phyloP scores from a whole-genome alignment of 192 early-diverging fungal genomes.

The Glomus cerebriforme region DNA sequence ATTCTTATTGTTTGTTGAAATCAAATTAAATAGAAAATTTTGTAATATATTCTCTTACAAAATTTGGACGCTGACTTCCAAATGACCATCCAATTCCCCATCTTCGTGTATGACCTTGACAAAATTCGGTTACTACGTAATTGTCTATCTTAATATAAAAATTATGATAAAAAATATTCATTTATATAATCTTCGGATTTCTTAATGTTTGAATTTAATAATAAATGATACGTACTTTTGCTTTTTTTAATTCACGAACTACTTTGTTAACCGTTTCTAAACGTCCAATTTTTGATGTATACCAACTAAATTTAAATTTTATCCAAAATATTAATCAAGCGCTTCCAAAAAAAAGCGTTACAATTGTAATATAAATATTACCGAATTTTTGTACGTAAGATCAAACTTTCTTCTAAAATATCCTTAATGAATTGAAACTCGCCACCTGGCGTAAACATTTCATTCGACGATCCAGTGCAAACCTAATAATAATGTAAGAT shows the following conservation, averaged over 20 bases:
- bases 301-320: conserved; percentile 59
- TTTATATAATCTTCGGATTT: not conserved
- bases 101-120: conserved; percentile 53
- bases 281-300: conserved; percentile 76
- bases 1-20: too few species aligned
- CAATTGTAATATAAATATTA: not conserved
- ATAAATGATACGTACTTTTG: conserved; percentile 37
- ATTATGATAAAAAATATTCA: not conserved
- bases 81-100: conserved; percentile 66
- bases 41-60: conserved; percentile 16
- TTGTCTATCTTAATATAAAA: conserved; percentile 47
- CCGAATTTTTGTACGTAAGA: conserved; percentile 41
- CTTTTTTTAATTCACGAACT: conserved; percentile 42
- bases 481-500: conserved; percentile 31
- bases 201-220: not conserved
- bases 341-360: too few species aligned
- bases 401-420: conserved; percentile 70
- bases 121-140: conserved; percentile 55
- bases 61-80: conserved; percentile 39
- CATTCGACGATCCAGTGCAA: conserved; percentile 61
- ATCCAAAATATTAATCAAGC: not conserved
- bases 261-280: conserved; percentile 53
- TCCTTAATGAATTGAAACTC: conserved; percentile 70
- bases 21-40: not conserved
- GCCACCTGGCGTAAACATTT: conserved; percentile 83